A percentile compares a stretch with the other conserved stretches of the same genome.
Evolutionary conservation across 805 yeast genomes (phyloP).

Genomic region (Metschnikowia colocasiae): DNA sequence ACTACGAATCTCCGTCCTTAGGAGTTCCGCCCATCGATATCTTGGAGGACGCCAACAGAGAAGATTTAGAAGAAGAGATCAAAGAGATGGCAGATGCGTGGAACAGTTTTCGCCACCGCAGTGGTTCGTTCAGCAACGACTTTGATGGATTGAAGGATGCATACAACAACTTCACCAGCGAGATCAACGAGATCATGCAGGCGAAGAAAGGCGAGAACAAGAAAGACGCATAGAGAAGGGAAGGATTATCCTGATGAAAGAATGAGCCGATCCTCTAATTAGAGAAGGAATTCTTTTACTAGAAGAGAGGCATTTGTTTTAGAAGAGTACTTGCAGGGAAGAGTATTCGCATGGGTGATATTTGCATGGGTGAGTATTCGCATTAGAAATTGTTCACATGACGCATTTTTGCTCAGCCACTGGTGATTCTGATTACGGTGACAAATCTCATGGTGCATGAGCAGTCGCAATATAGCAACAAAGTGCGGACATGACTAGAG

Average conservation of each 20-base stretch:
- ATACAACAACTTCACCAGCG: slow-evolving; percentile 38
- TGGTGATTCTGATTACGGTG: not conserved
- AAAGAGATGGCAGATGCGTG: slow-evolving; percentile 36
- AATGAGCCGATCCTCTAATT: no score
- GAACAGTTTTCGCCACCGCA: slow-evolving; percentile 33
- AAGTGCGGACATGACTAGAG: not conserved
- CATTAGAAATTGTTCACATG: no score
- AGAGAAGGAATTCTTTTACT: no score
- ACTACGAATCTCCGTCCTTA: slow-evolving; percentile 20
- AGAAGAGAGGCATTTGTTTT: no score
- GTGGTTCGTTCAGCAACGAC: slow-evolving; percentile 32
- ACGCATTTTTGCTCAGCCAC: not conserved
- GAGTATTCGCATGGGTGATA: not conserved
- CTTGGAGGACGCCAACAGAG: slow-evolving; percentile 28
- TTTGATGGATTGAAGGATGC: slow-evolving; percentile 39
- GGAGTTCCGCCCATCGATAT: slow-evolving; percentile 42
- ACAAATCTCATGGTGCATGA: slow-evolving; percentile 1
- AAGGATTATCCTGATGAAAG: not conserved
- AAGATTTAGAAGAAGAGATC: slow-evolving; percentile 36
- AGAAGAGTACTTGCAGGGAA: no score
- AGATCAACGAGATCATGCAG: slow-evolving; percentile 34
- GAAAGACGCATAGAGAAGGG: not conserved
- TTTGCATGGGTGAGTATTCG: no score
- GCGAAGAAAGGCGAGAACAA: slow-evolving; percentile 20
- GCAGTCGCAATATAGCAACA: slow-evolving; percentile 4